These are phyloP conservation scores for Candida sp. DNA, from an alignment of 1,139 yeast species.

Conservation along the genomic window DNA sequence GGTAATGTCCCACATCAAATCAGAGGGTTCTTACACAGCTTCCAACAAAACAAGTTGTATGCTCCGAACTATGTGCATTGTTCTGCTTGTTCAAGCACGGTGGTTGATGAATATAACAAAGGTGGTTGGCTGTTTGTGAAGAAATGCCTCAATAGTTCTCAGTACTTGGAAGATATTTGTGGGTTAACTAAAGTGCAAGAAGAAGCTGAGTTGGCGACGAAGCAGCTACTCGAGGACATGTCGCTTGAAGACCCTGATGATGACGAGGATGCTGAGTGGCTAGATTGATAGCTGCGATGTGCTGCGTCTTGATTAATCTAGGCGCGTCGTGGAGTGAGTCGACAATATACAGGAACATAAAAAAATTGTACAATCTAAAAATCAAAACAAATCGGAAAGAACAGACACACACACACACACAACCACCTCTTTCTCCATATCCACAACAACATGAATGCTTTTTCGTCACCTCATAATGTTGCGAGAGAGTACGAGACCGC, in stretches of 20 bases:
- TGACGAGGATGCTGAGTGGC: conserved; percentile 10
- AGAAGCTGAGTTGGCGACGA: conserved; percentile 68
- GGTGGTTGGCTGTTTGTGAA: conserved; percentile 85
- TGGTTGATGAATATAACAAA: conserved; percentile 51
- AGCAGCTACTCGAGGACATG: conserved; percentile 38
- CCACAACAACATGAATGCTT: conserved; percentile 1
- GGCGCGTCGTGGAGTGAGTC: background rate
- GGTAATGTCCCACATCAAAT: conserved; percentile 90
- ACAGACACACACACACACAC: background rate
- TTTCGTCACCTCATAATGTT: background rate
- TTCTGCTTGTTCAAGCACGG: conserved; percentile 78
- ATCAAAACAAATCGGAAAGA: conserved; percentile 3
- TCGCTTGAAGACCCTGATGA: conserved; percentile 26
- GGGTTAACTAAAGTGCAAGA: conserved; percentile 78
- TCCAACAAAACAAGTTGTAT: conserved; percentile 62
- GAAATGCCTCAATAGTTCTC: conserved; percentile 65
- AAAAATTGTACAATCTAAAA: conserved; percentile 1
- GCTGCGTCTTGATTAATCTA: background rate
- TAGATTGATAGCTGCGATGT: conserved; percentile 4
- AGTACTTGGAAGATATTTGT: conserved; percentile 72
- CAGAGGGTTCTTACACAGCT: conserved; percentile 78
- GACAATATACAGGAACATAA: background rate
- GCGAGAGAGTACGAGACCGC: background rate
- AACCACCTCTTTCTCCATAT: background rate
- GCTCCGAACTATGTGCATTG: conserved; percentile 80